Base-by-base conservation (phyloP, 192 early-diverging fungal genomes). In the Coemansia pectinata region DNA sequence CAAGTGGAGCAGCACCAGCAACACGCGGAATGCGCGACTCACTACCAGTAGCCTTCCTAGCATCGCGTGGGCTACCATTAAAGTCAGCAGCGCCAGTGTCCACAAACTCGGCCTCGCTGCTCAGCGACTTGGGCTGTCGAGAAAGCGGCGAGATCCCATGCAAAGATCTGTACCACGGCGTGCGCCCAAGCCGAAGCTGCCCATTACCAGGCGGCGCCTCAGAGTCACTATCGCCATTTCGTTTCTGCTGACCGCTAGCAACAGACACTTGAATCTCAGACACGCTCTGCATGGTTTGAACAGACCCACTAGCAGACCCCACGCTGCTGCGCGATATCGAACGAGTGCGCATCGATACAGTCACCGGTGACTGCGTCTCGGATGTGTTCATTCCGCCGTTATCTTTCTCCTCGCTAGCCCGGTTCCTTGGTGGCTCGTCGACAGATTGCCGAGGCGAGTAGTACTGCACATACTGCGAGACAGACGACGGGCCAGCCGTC, bases 61-160 rank as follows among this genome's bases (percentile, higher is more conserved):
- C 55, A 17, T 58, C 55, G 12, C 23, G 17, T 4, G 17, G 3
- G 44, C 44, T 27, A 36, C 34, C 5, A 36, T 36, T 36, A 9
- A 36, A 27, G 27, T 2, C 27, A 27, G 27, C 27, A 27, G 27
- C 52, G 10, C 27, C 52, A 11, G 25, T 27, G 3, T 55, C 17
- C 14, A 65, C 34, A 57, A 67, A 67, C 71, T 77, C 79, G 38
- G 67, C 68, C 17, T 77, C 75, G 62, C 74, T 74, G 65, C 77
- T 81, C 19, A 82, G 62, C n/a, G 74, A 77, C 69, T 82, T 82
- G 12, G 64, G 71, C 47, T 76, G 68, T 17, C 74, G 55, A 25
- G 79, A 82, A 23, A 82, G 62, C 15, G 79, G 79, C 36, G 79
- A 82, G 29, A 82, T 77, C 1, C 79, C 79, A 34, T 82, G 79